phyloP scores from a whole-genome alignment of 2,329 filamentous ascomycete genomes.

The Talaromyces sp. region DNA sequence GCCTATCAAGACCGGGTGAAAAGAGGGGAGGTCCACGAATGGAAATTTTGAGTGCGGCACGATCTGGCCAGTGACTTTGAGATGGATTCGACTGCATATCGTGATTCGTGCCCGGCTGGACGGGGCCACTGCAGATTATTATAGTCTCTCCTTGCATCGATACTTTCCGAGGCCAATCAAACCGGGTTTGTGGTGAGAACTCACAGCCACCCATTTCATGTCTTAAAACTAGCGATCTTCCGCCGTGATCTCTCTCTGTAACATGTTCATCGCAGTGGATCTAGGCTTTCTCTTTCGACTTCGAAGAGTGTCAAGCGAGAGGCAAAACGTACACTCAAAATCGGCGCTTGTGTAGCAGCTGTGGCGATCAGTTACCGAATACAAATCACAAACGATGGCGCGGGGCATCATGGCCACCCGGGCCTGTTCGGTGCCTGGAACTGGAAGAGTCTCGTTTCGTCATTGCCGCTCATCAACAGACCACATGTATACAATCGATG shows the following conservation, averaged over 20 bases:
- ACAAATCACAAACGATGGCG: neutral
- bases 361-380: neutral
- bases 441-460: neutral
- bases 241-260: neutral
- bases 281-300: neutral
- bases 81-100: constrained; percentile 18
- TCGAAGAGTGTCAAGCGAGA: neutral
- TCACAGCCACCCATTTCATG: constrained; percentile 5
- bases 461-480: neutral
- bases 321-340: neutral
- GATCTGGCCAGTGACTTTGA: constrained; percentile 11
- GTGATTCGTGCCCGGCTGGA: constrained; percentile 33
- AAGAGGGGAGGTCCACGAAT: constrained; percentile 26
- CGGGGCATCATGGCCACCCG: neutral
- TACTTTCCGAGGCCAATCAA: constrained; percentile 25
- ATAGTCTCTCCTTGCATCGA: constrained; percentile 33
- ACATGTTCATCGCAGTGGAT: neutral
- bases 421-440: neutral
- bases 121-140: constrained; percentile 22
- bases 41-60: constrained; percentile 17
- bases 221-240: neutral
- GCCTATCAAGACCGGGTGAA: neutral
- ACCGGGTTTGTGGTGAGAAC: neutral
- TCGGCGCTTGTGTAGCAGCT: neutral
- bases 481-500: neutral